A percentile compares a stretch with the other conserved stretches of the same genome.
phyloP scores from a whole-genome alignment of 129 eudicot species.

The Gnaphalium uliginosum region DNA sequence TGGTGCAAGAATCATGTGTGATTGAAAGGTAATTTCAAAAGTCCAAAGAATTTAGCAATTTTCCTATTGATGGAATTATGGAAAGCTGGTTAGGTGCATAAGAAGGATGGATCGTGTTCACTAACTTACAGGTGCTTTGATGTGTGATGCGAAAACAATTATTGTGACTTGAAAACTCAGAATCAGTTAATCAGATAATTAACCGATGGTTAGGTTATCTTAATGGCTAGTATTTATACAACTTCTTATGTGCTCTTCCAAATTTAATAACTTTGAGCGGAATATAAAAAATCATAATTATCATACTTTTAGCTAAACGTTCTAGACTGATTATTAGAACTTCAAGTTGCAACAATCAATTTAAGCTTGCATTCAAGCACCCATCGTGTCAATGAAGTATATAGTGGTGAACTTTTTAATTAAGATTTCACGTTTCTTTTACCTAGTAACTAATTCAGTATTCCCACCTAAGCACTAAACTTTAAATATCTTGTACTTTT shows the following conservation, averaged over 20 bases:
- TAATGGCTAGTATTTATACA: neutral
- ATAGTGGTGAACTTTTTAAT: neutral
- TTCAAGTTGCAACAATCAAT: neutral
- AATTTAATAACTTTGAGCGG: neutral
- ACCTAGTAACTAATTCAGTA: neutral
- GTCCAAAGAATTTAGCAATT: neutral
- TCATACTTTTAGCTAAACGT: neutral
- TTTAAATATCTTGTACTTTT: neutral
- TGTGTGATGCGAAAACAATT: neutral
- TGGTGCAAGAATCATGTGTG: constrained; percentile 18
- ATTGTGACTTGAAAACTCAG: neutral
- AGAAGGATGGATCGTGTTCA: neutral
- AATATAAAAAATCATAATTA: neutral
- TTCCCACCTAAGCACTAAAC: constrained; percentile 8
- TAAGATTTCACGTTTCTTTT: neutral
- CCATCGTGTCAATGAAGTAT: neutral
- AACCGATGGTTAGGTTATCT: neutral
- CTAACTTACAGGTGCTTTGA: neutral
- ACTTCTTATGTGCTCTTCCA: neutral
- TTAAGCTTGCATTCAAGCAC: neutral
- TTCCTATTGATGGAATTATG: neutral
- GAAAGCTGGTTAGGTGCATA: neutral
- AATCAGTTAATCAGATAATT: neutral
- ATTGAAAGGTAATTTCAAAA: constrained; percentile 11
- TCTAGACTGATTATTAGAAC: neutral